These are phyloP conservation scores for Cenchrus purpureus DNA, from an alignment of 176 grass and related monocot species.

Conservation along the genomic window DNA sequence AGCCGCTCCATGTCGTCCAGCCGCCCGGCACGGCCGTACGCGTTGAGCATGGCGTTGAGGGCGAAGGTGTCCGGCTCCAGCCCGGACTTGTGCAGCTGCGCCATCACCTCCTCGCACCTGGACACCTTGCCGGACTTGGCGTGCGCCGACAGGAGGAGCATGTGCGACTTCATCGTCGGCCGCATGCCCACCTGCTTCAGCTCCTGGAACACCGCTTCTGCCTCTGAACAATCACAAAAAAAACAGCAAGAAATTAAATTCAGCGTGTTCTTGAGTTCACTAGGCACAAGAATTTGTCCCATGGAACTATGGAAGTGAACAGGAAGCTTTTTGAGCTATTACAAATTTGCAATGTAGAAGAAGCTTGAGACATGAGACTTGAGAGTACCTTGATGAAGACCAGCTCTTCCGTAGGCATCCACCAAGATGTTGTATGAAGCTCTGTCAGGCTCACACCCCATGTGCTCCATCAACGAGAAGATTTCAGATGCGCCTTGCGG, in stretches of 20 bases:
- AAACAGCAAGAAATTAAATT: conserved; percentile 3
- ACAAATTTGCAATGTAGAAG: background rate
- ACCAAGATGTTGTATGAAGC: conserved; percentile 97
- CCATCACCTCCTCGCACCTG: conserved; percentile 82
- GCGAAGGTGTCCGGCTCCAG: conserved; percentile 74
- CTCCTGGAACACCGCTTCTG: conserved; percentile 67
- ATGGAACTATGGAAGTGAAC: background rate
- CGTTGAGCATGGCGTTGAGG: conserved; percentile 93
- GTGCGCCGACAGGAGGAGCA: conserved; percentile 85
- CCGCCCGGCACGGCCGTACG: conserved; percentile 70
- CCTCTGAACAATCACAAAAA: conserved; percentile 50
- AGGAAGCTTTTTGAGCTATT: background rate
- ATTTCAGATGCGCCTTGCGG: conserved; percentile 77
- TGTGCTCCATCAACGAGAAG: conserved; percentile 87
- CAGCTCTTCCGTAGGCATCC: conserved; percentile 89
- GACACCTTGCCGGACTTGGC: conserved; percentile 76
- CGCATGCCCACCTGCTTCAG: conserved; percentile 76
- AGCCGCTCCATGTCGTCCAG: conserved; percentile 91
- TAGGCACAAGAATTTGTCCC: background rate
- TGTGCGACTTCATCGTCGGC: conserved; percentile 96
- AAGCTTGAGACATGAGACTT: background rate
- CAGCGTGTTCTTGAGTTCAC: background rate
- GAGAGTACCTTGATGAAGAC: conserved; percentile 65
- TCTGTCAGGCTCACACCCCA: conserved; percentile 91
- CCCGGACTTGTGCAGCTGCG: conserved; percentile 86